These are phyloP conservation scores for Carallia brachiata DNA, from an alignment of 345 rosid species.

Conservation along the genomic window DNA sequence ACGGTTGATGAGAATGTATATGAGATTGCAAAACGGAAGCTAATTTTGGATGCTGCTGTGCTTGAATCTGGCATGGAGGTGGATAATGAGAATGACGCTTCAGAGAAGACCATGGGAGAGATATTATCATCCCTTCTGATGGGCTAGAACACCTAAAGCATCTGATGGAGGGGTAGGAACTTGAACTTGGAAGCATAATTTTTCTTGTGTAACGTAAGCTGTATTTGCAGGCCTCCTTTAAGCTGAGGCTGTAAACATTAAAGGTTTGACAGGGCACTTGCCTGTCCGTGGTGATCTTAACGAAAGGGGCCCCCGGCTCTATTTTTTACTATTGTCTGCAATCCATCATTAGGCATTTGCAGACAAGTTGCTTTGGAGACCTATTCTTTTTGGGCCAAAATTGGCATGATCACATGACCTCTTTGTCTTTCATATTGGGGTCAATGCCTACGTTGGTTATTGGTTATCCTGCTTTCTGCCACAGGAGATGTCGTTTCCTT, in stretches of 20 bases:
- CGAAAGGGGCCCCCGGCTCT: neutral
- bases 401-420: neutral
- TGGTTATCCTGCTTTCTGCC: too few relatives aligned
- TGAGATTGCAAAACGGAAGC: conserved; percentile 88
- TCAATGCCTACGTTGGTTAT: too few relatives aligned
- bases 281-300: neutral
- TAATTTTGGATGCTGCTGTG: conserved; percentile 84
- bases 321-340: neutral
- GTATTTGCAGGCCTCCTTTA: conserved; percentile 9
- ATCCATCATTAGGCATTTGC: neutral
- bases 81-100: conserved; percentile 48
- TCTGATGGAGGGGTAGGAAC: neutral
- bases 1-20: conserved; percentile 92
- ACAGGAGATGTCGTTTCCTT: too few relatives aligned
- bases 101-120: conserved; percentile 91
- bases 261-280: conserved; percentile 40
- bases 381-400: neutral
- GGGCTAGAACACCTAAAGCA: conserved; percentile 11
- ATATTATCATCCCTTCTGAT: conserved; percentile 76
- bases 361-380: neutral
- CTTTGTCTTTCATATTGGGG: neutral
- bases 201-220: neutral
- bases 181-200: too few relatives aligned
- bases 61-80: conserved; percentile 70
- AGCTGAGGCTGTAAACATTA: conserved; percentile 60